Evolutionary conservation across 2,329 filamentous ascomycete genomes (phyloP).

Genomic region (Cladosporium sp.): DNA sequence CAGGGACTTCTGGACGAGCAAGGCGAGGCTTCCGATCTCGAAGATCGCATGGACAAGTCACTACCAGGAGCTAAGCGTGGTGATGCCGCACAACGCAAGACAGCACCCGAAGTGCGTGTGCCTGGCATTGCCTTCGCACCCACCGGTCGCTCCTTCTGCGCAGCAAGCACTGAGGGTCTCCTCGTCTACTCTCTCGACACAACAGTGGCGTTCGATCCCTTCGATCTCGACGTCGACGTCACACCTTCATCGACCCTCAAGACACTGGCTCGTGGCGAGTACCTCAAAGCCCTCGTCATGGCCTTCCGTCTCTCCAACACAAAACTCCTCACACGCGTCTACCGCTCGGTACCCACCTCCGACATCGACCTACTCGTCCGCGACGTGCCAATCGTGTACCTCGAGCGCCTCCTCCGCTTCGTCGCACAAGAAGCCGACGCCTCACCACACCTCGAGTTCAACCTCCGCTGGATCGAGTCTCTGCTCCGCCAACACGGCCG

Average conservation of each 20-base stretch:
- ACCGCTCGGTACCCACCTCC: conserved; percentile 73
- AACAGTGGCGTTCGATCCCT: conserved; percentile 85
- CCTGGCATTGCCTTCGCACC: conserved; percentile 84
- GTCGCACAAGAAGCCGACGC: conserved; percentile 85
- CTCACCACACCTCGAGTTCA: conserved; percentile 92
- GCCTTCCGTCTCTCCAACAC: conserved; percentile 91
- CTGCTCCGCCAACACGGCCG: conserved; percentile 78
- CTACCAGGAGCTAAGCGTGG: conserved; percentile 86
- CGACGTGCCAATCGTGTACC: conserved; percentile 79
- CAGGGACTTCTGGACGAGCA: conserved; percentile 80
- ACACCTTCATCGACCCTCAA: conserved; percentile 71
- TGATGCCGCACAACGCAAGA: conserved; percentile 77
- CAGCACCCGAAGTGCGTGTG: conserved; percentile 79
- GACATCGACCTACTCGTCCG: conserved; percentile 78
- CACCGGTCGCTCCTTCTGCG: conserved; percentile 86
- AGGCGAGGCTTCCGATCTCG: conserved; percentile 84
- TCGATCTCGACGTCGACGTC: conserved; percentile 91
- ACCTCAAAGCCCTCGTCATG: conserved; percentile 92
- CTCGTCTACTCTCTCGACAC: conserved; percentile 91
- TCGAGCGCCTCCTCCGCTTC: conserved; percentile 80
- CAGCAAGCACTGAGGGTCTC: conserved; percentile 89
- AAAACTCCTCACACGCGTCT: conserved; percentile 78
- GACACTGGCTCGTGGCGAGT: conserved; percentile 76
- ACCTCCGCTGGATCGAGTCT: conserved; percentile 86
- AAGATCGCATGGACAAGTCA: conserved; percentile 75